Evolutionary conservation across 108 stramenopile species (phyloP), one percentile per base, ranked within the genome.

Genomic region (Parietichytrium sp.): DNA sequence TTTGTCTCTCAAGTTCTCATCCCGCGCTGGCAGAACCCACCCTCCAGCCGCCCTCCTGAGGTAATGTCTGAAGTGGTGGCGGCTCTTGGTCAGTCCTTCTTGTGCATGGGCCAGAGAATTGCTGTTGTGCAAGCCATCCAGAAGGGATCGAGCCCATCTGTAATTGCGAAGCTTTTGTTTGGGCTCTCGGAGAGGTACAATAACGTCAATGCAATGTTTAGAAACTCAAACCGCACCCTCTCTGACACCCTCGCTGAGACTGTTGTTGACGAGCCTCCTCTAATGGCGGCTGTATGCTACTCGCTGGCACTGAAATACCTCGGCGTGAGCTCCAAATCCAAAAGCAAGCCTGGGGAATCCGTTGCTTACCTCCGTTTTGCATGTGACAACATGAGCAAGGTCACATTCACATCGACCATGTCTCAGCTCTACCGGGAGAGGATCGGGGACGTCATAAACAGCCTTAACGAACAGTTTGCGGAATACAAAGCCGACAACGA

Each of bases 51-150:
- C 13, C 61, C 61, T 42, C 61, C 61, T 27, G 61, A 72, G 25
- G 61, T 72, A 33, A 45, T 72, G 8, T 13, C 61, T n/a, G 61
- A 10, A 0, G 61, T 72, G 10, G 61, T 72, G 29, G 61, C 61
- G n/a, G 3, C 45, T 23, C 15, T 72, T 42, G 6, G 38, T 6
- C 38, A 72, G 61, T 72, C 10, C 61, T 72, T 72, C 20, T 33
- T 72, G 8, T 72, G 61, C 61, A 72, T 72, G 61, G 61, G 38
- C 23, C 61, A 72, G 61, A 16, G 61, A 6, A n/a, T 72, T n/a
- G 45, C 61, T 47, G 42, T 72, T n/a, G 38, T 45, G 42, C 61
- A 72, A 42, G 61, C 61, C 61, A 27, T 72, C 8, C 33, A 45
- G 20, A 72, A 72, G 61, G 61, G 61, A 33, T 45, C 61, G 61